A percentile compares a stretch with the other conserved stretches of the same genome.
These are phyloP conservation scores for Saturnispora bothae DNA, from an alignment of 805 yeast genomes.

Conservation along the genomic window DNA sequence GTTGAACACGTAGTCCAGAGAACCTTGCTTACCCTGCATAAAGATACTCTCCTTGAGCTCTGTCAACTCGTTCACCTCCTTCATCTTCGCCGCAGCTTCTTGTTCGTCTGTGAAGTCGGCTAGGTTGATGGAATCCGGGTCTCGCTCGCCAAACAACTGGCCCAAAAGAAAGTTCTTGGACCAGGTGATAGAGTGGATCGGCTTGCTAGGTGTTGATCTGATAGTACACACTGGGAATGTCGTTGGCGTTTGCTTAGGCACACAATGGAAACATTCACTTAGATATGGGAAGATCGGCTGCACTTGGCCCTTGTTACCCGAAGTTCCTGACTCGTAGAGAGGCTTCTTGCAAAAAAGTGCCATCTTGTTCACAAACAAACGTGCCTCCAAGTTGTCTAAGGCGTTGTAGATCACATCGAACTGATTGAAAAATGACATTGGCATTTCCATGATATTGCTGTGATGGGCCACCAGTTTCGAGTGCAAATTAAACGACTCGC, in stretches of 20 bases:
- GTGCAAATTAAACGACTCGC: slow-evolving; percentile 55
- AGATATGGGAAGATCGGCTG: slow-evolving; percentile 78
- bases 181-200: slow-evolving; percentile 96
- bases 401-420: slow-evolving; percentile 85
- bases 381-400: slow-evolving; percentile 84
- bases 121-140: slow-evolving; percentile 28
- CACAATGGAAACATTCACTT: slow-evolving; percentile 92
- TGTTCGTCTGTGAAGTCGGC: slow-evolving; percentile 55
- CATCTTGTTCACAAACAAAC: slow-evolving; percentile 80
- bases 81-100: slow-evolving; percentile 52
- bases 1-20: slow-evolving; percentile 27
- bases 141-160: slow-evolving; percentile 50
- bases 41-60: slow-evolving; percentile 34
- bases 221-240: slow-evolving; percentile 95
- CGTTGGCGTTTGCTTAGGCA: slow-evolving; percentile 77
- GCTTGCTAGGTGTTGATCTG: slow-evolving; percentile 92
- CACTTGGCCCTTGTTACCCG: slow-evolving; percentile 90
- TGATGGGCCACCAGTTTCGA: slow-evolving; percentile 68
- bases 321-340: slow-evolving; percentile 87
- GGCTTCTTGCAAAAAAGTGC: slow-evolving; percentile 66
- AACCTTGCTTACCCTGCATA: slow-evolving; percentile 13
- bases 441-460: slow-evolving; percentile 80
- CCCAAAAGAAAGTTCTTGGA: slow-evolving; percentile 83
- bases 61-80: slow-evolving; percentile 57
- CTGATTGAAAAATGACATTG: slow-evolving; percentile 64